Conservation (phyloP, 1,139 yeast genomes). For the Chernovozyma aurita region DNA sequence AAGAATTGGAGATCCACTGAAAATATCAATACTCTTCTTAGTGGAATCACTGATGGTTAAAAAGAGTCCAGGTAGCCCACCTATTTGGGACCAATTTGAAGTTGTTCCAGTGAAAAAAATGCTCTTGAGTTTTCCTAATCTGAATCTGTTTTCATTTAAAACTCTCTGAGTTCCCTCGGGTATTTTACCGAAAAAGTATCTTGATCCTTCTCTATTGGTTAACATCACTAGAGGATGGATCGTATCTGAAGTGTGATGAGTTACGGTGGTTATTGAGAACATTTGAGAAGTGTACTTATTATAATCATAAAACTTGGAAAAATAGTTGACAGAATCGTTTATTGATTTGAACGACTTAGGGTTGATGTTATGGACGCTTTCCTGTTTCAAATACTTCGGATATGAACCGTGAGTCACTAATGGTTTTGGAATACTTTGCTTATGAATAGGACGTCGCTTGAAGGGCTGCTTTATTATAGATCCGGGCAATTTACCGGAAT, state of each 20-base stretch:
- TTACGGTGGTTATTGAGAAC: constrained; percentile 39
- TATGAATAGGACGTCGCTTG: background rate
- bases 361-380: background rate
- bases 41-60: constrained; percentile 85
- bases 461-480: background rate
- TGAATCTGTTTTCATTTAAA: constrained; percentile 50
- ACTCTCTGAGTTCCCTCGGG: constrained; percentile 86
- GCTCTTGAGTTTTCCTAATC: constrained; percentile 53
- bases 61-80: constrained; percentile 88
- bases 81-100: constrained; percentile 63
- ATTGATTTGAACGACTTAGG: constrained; percentile 3
- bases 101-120: constrained; percentile 74
- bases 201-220: constrained; percentile 45
- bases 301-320: constrained; percentile 4
- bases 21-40: constrained; percentile 40
- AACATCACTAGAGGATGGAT: constrained; percentile 57
- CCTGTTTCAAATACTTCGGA: no score
- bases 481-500: background rate
- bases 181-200: constrained; percentile 73
- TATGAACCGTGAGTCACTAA: no score
- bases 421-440: no score
- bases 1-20: constrained; percentile 33
- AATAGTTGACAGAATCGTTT: constrained; percentile 1
- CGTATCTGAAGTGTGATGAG: constrained; percentile 60
- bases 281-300: constrained; percentile 16